Percentiles rank a stretch among this genome's conserved stretches.
phyloP scores from a whole-genome alignment of 768 basidiomycete genomes.

The Strobilomyces dryophilus region DNA sequence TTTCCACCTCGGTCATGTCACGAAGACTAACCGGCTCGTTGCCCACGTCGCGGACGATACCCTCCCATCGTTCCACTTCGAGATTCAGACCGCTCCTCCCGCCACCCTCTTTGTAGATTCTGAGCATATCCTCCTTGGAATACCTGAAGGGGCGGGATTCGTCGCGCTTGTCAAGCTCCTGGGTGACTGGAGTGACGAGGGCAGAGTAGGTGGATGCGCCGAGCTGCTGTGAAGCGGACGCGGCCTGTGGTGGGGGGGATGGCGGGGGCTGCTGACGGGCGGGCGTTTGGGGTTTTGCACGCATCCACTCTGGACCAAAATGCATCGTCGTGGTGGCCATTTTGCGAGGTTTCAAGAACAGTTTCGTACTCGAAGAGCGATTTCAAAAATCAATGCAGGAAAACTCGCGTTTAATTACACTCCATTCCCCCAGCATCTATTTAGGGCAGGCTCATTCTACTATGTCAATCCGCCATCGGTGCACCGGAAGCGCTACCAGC shows the following conservation, averaged over 20 bases:
- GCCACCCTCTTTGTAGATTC: constrained; percentile 77
- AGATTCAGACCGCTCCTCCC: constrained; percentile 71
- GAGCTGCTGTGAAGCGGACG: constrained; percentile 42
- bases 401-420: constrained; percentile 24
- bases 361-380: constrained; percentile 11
- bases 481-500: constrained; percentile 55
- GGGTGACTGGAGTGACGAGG: constrained; percentile 44
- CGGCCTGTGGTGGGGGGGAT: constrained; percentile 51
- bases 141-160: constrained; percentile 79
- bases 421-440: constrained; percentile 6
- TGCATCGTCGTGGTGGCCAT: constrained; percentile 72
- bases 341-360: constrained; percentile 23
- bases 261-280: constrained; percentile 52
- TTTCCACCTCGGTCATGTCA: constrained; percentile 80
- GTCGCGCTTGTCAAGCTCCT: constrained; percentile 54
- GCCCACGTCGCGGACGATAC: constrained; percentile 74
- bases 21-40: constrained; percentile 70
- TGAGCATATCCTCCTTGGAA: constrained; percentile 79
- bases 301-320: constrained; percentile 93
- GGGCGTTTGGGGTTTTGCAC: constrained; percentile 62
- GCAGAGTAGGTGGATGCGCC: constrained; percentile 70
- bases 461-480: constrained; percentile 71
- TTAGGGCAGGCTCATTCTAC: constrained; percentile 34
- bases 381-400: constrained; percentile 20
- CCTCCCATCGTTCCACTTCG: constrained; percentile 88